These are phyloP conservation scores for Fraxinus floribunda DNA, from an alignment of 305 asterid genomes.

Conservation along the genomic window DNA sequence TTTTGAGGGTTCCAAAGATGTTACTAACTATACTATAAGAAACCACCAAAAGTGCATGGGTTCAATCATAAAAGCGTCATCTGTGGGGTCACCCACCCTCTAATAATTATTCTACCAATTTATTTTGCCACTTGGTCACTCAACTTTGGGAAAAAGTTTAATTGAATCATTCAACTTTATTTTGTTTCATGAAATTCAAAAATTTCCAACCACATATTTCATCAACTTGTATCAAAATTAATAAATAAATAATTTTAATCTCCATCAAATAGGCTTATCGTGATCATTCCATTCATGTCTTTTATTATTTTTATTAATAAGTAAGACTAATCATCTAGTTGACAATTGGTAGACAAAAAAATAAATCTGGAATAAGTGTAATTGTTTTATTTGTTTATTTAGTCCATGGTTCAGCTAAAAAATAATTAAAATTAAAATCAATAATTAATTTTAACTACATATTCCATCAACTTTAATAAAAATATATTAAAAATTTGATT, in stretches of 20 bases:
- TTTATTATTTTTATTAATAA: too few relatives aligned
- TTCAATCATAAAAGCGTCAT: slow-evolving; percentile 2
- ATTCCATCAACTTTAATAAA: too few relatives aligned
- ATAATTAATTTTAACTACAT: too few relatives aligned
- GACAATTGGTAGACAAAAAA: not conserved
- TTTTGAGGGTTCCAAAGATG: slow-evolving; percentile 13
- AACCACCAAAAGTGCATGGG: slow-evolving; percentile 23
- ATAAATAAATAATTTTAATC: too few relatives aligned
- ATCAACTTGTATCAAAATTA: too few relatives aligned
- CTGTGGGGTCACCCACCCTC: slow-evolving; percentile 2
- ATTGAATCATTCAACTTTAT: not conserved
- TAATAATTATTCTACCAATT: not conserved
- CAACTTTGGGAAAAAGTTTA: not conserved
- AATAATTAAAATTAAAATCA: too few relatives aligned
- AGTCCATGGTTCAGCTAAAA: not conserved
- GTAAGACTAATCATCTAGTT: not conserved
- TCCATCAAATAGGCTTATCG: too few relatives aligned
- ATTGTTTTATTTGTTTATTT: too few relatives aligned
- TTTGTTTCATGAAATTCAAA: too few relatives aligned
- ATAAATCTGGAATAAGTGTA: not conserved
- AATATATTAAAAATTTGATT: too few relatives aligned
- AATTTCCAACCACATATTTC: too few relatives aligned
- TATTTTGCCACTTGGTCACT: not conserved
- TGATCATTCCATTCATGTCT: not conserved
- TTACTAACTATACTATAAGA: not conserved